Evolutionary conservation across 805 yeast genomes (phyloP).

Genomic region (Kuraishia piskuri): DNA sequence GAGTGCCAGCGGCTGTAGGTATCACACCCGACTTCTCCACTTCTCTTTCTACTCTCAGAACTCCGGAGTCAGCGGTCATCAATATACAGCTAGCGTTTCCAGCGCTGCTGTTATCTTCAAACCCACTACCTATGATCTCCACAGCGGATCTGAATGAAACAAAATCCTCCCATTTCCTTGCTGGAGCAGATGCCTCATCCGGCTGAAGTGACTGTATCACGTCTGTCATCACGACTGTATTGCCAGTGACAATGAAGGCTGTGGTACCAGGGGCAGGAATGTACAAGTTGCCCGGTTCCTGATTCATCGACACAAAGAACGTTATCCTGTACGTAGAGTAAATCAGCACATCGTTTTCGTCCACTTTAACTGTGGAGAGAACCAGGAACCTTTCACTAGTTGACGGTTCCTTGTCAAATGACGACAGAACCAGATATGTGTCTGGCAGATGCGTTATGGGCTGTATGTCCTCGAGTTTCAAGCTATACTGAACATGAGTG

Average conservation of each 20-base stretch:
- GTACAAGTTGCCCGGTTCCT: slow-evolving; percentile 36
- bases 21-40: slow-evolving; percentile 13
- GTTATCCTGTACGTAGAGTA: slow-evolving; percentile 62
- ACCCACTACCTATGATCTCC: slow-evolving; percentile 50
- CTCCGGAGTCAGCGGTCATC: slow-evolving; percentile 50
- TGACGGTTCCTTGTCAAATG: slow-evolving; percentile 26
- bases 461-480: slow-evolving; percentile 56
- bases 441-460: slow-evolving; percentile 29
- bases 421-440: slow-evolving; percentile 40
- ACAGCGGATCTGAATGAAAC: slow-evolving; percentile 47
- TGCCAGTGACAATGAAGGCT: slow-evolving; percentile 51
- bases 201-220: slow-evolving; percentile 33
- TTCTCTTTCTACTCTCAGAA: slow-evolving; percentile 48
- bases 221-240: slow-evolving; percentile 61
- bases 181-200: slow-evolving; percentile 12
- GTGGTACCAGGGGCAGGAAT: slow-evolving; percentile 48
- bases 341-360: slow-evolving; percentile 41
- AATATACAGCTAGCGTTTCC: slow-evolving; percentile 11
- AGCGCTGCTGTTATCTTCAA: slow-evolving; percentile 6
- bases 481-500: slow-evolving; percentile 40
- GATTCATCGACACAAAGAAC: slow-evolving; percentile 26
- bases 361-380: slow-evolving; percentile 44
- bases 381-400: slow-evolving; percentile 29
- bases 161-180: slow-evolving; percentile 74
- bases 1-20: background rate